phyloP scores from a whole-genome alignment of 345 rosid genomes.

The Sisymbrium altissimum region DNA sequence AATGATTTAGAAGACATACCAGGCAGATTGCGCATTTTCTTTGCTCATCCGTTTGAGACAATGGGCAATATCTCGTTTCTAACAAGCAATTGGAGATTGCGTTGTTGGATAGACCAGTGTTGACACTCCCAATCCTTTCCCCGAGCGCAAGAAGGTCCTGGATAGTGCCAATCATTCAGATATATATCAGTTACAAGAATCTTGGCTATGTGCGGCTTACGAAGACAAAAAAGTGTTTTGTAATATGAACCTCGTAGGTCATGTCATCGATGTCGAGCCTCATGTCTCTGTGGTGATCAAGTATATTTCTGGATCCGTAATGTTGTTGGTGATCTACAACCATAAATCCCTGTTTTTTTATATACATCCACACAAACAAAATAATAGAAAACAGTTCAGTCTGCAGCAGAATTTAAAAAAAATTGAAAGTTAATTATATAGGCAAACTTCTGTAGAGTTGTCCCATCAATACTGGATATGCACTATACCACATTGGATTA shows the following conservation, averaged over 20 bases:
- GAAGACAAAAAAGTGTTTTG: background rate
- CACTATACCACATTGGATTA: background rate
- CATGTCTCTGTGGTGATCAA: conserved; percentile 82
- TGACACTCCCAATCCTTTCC: conserved; percentile 84
- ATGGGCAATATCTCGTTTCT: conserved; percentile 38
- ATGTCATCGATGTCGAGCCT: conserved; percentile 82
- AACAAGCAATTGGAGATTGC: conserved; percentile 53
- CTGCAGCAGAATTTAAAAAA: background rate
- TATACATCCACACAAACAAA: background rate
- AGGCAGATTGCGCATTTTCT: conserved; percentile 72
- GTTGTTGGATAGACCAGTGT: conserved; percentile 70
- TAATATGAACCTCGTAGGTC: conserved; percentile 67
- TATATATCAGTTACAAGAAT: background rate
- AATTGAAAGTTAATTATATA: background rate
- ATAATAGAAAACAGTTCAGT: conserved; percentile 15
- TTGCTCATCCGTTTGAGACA: conserved; percentile 48
- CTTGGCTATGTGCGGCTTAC: background rate
- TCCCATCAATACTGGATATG: background rate
- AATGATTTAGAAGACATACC: conserved; percentile 44
- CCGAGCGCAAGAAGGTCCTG: conserved; percentile 89
- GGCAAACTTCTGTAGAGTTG: background rate
- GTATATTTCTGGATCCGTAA: conserved; percentile 50
- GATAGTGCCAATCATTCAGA: conserved; percentile 3
- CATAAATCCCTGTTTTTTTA: conserved; percentile 50
- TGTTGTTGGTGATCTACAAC: conserved; percentile 47